These are phyloP conservation scores for Mitragyna speciosa DNA, from an alignment of 257 asterid species.

Conservation along the genomic window DNA sequence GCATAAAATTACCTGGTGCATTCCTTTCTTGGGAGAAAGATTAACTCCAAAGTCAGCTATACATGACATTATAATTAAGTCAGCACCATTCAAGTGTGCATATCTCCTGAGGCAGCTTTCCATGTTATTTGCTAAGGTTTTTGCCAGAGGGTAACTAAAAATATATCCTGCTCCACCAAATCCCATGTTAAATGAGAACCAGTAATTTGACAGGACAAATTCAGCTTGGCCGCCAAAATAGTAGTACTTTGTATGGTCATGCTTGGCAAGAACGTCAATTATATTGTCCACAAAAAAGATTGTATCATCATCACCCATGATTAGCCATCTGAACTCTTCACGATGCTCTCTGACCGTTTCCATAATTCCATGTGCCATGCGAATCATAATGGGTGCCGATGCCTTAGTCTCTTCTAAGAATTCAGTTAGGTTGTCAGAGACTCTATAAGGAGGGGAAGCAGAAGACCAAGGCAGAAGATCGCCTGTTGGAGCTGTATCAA, in stretches of 20 bases:
- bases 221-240: slow-evolving; percentile 63
- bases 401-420: slow-evolving; percentile 24
- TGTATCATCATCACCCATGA: slow-evolving; percentile 81
- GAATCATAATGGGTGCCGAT: slow-evolving; percentile 13
- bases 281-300: slow-evolving; percentile 61
- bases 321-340: slow-evolving; percentile 48
- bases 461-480: slow-evolving; percentile 57
- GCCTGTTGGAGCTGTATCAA: slow-evolving; percentile 39
- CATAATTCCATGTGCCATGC: slow-evolving; percentile 59
- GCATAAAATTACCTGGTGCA: slow-evolving; percentile 51
- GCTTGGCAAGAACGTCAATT: slow-evolving; percentile 40
- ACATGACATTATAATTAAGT: slow-evolving; percentile 47
- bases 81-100: slow-evolving; percentile 41
- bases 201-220: slow-evolving; percentile 41
- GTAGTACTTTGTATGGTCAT: slow-evolving; percentile 47
- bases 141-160: slow-evolving; percentile 57
- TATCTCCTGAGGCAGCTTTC: slow-evolving; percentile 52
- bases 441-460: slow-evolving; percentile 48
- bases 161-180: slow-evolving; percentile 76
- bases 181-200: slow-evolving; percentile 55
- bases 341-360: slow-evolving; percentile 50
- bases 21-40: slow-evolving; percentile 48
- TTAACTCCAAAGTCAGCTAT: slow-evolving; percentile 69
- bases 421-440: slow-evolving; percentile 39
- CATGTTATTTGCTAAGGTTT: slow-evolving; percentile 45